Base-by-base conservation (phyloP, 2,329 filamentous ascomycete genomes). In the Diaporthe aspalathi region DNA sequence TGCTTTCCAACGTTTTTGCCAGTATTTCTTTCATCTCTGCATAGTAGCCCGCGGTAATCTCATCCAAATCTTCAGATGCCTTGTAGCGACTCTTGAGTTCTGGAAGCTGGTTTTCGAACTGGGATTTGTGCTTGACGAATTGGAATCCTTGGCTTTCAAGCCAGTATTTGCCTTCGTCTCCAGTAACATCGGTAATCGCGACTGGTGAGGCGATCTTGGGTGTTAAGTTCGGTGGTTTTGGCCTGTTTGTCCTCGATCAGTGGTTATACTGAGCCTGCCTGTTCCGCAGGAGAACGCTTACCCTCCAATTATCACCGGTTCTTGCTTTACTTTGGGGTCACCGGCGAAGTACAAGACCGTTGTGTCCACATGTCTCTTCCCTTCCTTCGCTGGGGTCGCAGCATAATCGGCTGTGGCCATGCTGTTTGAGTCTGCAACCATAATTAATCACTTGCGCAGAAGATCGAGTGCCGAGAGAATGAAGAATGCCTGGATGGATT, bases 11-110 rank as follows among this genome's bases (percentile, higher is more conserved):
- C 8, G 60, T 57, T 45, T 63, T 22, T 2, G 43, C 47, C 32
- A 70, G 17, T 16, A 70, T 45, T 5, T 32, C 50, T 53, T 63
- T 57, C 56, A 70, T 70, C 24, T 70, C 67, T 6, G 38, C 56
- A 35, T 70, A 65, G 2, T 70, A 57, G 6, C 67, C 67, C 20
- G 22, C 53, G n/a, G 45, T 43, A 11, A 60, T 20, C 17, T 70
- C 56, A 27, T 70, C 56, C n/a, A 70, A 32, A 3, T 43, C 56
- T 35, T 63, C 67, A 2, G 35, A 32, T 38, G 60, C 56, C 24
- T 50, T 52, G 67, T 63, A 70, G 5, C 67, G 56, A 56, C 56
- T 70, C 38, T 70, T 63, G 3, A 70, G 67, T 9, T 53, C 56
- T 6, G 56, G 54, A 16, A 70, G 56, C 6, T 53, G n/a, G 8